These are phyloP conservation scores for Podospora anserina DNA, from an alignment of 495 filamentous ascomycete species.

Conservation along the genomic window DNA sequence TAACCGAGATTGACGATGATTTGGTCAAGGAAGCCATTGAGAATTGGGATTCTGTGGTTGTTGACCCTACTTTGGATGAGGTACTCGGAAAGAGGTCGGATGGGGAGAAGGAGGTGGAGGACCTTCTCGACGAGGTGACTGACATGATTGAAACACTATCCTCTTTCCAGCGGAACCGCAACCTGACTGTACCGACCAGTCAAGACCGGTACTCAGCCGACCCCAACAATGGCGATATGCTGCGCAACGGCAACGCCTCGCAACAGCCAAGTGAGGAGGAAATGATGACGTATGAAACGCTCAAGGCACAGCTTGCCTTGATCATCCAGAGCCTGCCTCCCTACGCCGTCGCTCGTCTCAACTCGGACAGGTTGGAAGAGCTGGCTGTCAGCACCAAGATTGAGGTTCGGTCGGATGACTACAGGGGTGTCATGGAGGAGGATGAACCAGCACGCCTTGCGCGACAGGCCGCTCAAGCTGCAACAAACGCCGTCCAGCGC, in stretches of 20 bases:
- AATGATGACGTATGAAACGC: conserved; percentile 65
- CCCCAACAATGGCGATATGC: conserved; percentile 50
- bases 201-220: conserved; percentile 48
- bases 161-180: conserved; percentile 83
- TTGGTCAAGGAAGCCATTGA: conserved; percentile 47
- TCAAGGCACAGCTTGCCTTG: conserved; percentile 68
- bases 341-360: conserved; percentile 78
- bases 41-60: conserved; percentile 45
- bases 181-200: conserved; percentile 55
- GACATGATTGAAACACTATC: conserved; percentile 79
- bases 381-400: conserved; percentile 82
- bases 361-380: conserved; percentile 77
- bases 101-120: conserved; percentile 63
- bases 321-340: conserved; percentile 77
- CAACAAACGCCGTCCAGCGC: conserved; percentile 34
- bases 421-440: conserved; percentile 80
- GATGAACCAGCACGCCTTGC: conserved; percentile 58
- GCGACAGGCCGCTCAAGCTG: conserved; percentile 35
- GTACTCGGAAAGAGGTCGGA: conserved; percentile 48
- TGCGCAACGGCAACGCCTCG: conserved; percentile 46
- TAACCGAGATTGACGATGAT: conserved; percentile 44
- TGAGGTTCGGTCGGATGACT: conserved; percentile 64
- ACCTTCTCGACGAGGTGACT: conserved; percentile 74
- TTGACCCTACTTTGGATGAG: conserved; percentile 52
- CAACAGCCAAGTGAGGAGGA: conserved; percentile 61